phyloP scores from a whole-genome alignment of 1,284 basidiomycete genomes.

The Abortiporus biennis region DNA sequence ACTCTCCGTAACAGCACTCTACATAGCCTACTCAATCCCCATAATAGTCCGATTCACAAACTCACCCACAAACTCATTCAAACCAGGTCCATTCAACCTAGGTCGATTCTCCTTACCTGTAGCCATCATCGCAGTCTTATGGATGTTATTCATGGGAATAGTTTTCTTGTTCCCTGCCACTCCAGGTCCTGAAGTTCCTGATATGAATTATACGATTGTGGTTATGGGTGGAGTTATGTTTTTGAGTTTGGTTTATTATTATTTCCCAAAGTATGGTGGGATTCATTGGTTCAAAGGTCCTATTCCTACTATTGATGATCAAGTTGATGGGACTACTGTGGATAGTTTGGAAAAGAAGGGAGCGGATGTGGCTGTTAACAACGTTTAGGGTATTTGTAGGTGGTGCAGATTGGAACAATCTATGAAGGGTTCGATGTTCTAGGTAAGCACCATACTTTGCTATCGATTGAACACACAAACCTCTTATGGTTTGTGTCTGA shows the following conservation, averaged over 20 bases:
- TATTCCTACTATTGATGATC: constrained; percentile 31
- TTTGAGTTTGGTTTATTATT: constrained; percentile 55
- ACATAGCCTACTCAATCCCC: constrained; percentile 49
- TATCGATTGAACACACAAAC: no score
- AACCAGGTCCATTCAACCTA: constrained; percentile 59
- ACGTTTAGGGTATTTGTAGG: no score
- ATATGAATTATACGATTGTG: constrained; percentile 68
- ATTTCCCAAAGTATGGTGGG: constrained; percentile 60
- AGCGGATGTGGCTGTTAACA: no score
- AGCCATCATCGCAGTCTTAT: constrained; percentile 43
- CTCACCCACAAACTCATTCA: constrained; percentile 41
- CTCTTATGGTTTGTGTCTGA: no score
- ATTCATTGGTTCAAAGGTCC: constrained; percentile 65
- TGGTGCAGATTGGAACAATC: no score
- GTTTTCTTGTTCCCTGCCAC: constrained; percentile 61
- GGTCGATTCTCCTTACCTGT: constrained; percentile 53
- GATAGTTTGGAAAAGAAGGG: no score
- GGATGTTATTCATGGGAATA: constrained; percentile 55
- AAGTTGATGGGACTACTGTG: no score
- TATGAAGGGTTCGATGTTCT: no score
- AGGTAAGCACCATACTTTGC: no score
- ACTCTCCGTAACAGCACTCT: constrained; percentile 48
- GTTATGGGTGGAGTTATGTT: constrained; percentile 51
- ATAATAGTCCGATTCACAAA: constrained; percentile 29
- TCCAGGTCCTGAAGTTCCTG: constrained; percentile 27